Evolutionary conservation across 352 stramenopile genomes (phyloP), one percentile per base, ranked within the genome.

Genomic region (Aphanomyces stellatus): DNA sequence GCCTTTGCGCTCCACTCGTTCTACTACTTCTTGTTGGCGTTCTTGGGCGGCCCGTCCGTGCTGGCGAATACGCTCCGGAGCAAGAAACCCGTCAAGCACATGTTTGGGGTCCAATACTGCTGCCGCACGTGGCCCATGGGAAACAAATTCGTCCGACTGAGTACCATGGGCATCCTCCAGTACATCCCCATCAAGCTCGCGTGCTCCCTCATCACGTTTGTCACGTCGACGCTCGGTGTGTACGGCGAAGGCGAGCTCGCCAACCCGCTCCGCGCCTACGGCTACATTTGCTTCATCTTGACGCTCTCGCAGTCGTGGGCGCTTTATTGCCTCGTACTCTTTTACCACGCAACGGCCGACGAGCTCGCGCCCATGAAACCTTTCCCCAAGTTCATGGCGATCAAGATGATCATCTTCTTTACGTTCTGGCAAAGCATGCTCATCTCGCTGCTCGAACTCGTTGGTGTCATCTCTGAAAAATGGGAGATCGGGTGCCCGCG

Each of bases 321-420:
- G 34, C 78, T 98, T 30, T 98, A 98, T 71, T 96, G 89, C 62
- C 85, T 98, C 43, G 76, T 98, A 48, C 79, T 98, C 42, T 97
- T 98, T 70, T 98, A 97, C 76, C 71, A 93, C 46, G 93, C 80
- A n/a, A 95, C 89, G 4, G 83, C 95, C 55, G 83, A 96, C 53
- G 87, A 96, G 62, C 75, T 98, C 53, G 76, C 78, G 31, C 90
- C 92, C 25, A 90, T 97, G 59, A 77, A 89, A 15, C 91, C 91
- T 41, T 81, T 96, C 67, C 85, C 82, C n/a, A 98, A 98, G 72
- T 98, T 98, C 71, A 65, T 98, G 35, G 86, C 85, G 4, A 97
- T 98, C 71, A 98, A 98, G 69, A 86, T 84, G 4, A 94, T 98
- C 61, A 96, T 98, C 40, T 98, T 98, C 75, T 96, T 98, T 67